Percentiles rank a stretch among this genome's conserved stretches.
Conservation (phyloP, 116 monocot genomes). For the Dioscorea cayenensis region DNA sequence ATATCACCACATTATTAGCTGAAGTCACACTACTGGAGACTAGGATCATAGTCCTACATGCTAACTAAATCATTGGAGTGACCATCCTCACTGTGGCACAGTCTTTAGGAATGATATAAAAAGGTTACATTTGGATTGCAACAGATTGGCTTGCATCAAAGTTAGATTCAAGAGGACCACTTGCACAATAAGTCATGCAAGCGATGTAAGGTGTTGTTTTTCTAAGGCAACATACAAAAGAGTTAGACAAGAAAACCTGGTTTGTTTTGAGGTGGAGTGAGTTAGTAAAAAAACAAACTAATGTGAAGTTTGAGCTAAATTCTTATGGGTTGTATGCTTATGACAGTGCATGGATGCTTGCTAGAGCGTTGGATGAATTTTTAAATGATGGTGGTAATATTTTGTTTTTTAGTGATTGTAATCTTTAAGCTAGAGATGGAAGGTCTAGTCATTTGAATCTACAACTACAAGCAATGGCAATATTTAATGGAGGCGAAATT, state of each 20-base stretch:
- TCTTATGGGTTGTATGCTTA: slow-evolving; percentile 78
- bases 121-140: slow-evolving; percentile 89
- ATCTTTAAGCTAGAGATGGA: slow-evolving; percentile 29
- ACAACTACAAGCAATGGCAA: slow-evolving; percentile 1
- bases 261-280: slow-evolving; percentile 45
- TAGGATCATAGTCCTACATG: slow-evolving; percentile 76
- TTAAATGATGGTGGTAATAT: slow-evolving; percentile 39
- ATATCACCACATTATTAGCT: slow-evolving; percentile 41
- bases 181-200: slow-evolving; percentile 32
- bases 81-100: slow-evolving; percentile 55
- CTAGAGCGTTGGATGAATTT: slow-evolving; percentile 66
- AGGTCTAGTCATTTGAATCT: slow-evolving; percentile 36
- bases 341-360: slow-evolving; percentile 80
- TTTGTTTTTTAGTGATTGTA: slow-evolving; percentile 53
- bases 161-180: slow-evolving; percentile 42
- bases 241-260: slow-evolving; percentile 36
- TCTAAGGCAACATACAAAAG: slow-evolving; percentile 59
- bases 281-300: slow-evolving; percentile 15
- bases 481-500: slow-evolving; percentile 45
- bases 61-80: slow-evolving; percentile 79
- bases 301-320: slow-evolving; percentile 37
- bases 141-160: slow-evolving; percentile 84
- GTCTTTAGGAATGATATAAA: slow-evolving; percentile 54
- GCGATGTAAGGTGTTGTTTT: slow-evolving; percentile 63
- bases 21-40: slow-evolving; percentile 68